Evolutionary conservation across 2,329 filamentous ascomycete species (phyloP), one percentile per base, ranked within the genome.

Genomic region (Penicillium rolfsii): DNA sequence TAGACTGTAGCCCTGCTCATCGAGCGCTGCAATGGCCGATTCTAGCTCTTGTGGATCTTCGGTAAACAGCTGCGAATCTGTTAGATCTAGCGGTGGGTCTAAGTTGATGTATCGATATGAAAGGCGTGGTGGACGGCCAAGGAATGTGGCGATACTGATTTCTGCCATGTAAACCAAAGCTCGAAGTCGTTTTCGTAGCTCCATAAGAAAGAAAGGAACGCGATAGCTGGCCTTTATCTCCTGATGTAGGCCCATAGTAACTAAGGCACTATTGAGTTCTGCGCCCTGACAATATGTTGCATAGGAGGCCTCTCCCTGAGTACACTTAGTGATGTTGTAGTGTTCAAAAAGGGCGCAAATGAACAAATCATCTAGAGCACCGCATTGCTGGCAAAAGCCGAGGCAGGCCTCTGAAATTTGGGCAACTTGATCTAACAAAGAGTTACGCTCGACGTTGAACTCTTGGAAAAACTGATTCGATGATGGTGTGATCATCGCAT

Each of bases 141-240:
- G 53, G 14, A 55, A 55, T 26, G 53, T 55, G 26, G 53, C 53
- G 22, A 45, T 55, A n/a, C 53, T 46, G 53, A 55, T 55, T n/a
- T 55, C 53, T 36, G 53, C 38, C 26, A 33, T 55, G 28, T 55
- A 55, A 19, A 55, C 12, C 40, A 55, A 35, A 4, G 38, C 24
- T 55, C 53, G 36, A 55, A 55, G 53, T 45, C 53, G 53, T 55
- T 55, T 55, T 7, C 35, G 41, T 24, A 55, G 38, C 40, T 55
- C 53, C 4, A 28, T 22, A 22, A 52, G 50, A 11, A 52, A 52
- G 26, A 52, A 38, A 16, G 50, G 50, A 22, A 40, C 35, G 1
- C 11, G 35, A 35, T 5, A 9, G 40, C 40, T 35, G 22, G 50
- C 7, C 14, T 38, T 52, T 22, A 52, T 40, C 22, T 52, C 35